Conservation (phyloP, 352 stramenopile species). For the Pythium dissimile region DNA sequence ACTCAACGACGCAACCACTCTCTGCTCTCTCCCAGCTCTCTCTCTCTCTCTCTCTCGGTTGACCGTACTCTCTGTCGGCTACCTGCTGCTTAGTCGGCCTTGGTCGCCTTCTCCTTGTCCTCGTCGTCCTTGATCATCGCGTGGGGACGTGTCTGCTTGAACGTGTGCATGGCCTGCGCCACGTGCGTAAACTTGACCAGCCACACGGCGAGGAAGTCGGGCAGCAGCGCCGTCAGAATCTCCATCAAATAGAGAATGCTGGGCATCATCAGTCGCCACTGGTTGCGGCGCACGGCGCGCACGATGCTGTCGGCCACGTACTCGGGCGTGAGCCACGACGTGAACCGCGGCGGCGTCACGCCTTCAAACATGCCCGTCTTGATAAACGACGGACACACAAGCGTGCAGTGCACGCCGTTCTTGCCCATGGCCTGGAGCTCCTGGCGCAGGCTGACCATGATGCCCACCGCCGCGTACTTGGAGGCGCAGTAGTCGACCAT, state of each 20-base stretch:
- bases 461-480: conserved; percentile 38
- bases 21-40: no score
- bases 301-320: conserved; percentile 34
- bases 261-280: conserved; percentile 29
- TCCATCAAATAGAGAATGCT: conserved; percentile 14
- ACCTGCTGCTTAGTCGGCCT: background rate
- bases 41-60: background rate
- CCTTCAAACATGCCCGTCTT: conserved; percentile 42
- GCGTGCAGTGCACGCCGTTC: conserved; percentile 27
- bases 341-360: conserved; percentile 23
- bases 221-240: background rate
- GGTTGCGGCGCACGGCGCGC: conserved; percentile 25
- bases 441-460: conserved; percentile 38
- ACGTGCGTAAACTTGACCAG: background rate
- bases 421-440: conserved; percentile 29
- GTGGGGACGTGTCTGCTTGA: background rate
- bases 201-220: conserved; percentile 15
- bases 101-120: background rate
- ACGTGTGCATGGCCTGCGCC: background rate
- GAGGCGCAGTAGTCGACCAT: conserved; percentile 46
- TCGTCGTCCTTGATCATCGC: conserved; percentile 2
- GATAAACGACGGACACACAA: conserved; percentile 40
- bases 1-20: no score
- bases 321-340: conserved; percentile 26
- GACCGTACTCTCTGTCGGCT: background rate